Evolutionary conservation across 2,329 filamentous ascomycete genomes (phyloP), one percentile per base, ranked within the genome.

Genomic region (Neospermospora avenae): DNA sequence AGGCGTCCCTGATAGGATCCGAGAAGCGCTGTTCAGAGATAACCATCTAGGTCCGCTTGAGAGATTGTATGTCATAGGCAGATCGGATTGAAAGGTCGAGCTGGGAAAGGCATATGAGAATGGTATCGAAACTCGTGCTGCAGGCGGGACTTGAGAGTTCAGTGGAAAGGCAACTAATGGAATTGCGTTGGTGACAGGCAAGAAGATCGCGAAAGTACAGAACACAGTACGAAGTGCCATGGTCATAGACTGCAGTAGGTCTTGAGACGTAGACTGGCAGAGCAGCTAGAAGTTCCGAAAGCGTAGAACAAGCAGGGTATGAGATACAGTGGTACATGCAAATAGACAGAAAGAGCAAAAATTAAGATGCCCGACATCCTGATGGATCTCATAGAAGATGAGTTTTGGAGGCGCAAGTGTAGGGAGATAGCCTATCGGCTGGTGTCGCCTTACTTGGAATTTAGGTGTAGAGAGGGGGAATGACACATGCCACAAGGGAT

Each of bases 131-230:
- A 89, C 78, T 65, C 89, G 83, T 20, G 90, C 91, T 56, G 93
- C 87, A 3, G 88, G 87, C 34, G 91, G 91, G 0, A 96, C 81
- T 73, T 96, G 92, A 2, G 90, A 86, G 74, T 95, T 96, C 73
- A 96, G 80, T 0, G 91, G 91, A 67, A 93, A 93, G 49, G 78
- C 78, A 52, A 78, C 70, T 59, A 65, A 69, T 64, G 76, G 73
- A 60, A 69, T 69, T 49, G 76, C 77, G 65, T 62, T 51, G 18
- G 59, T 48, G 41, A 67, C 24, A 35, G 41, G 61, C 67, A 64
- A 55, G 44, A 64, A 60, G 48, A 68, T 61, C 39, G 63, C 58
- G 61, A 57, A 53, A 55, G 56, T 55, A 28, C 48, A 57, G 28
- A 66, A 10, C 24, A 63, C 18, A 48, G 16, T 55, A 52, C 57